Evolutionary conservation across 140 eudicot genomes (phyloP).

Genomic region (Erigeron philadelphicus): DNA sequence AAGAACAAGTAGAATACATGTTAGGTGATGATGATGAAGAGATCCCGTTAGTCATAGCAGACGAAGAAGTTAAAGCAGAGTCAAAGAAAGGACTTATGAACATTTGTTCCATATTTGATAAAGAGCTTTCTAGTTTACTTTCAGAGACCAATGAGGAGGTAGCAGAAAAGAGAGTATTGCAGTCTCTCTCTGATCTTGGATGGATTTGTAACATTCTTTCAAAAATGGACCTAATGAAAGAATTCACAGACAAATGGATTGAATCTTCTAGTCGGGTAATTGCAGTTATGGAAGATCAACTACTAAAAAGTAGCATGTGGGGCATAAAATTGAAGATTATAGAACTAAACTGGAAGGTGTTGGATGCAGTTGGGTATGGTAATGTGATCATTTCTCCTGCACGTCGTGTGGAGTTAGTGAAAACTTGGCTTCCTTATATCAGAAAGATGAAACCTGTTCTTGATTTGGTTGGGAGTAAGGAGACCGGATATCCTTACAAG

Average conservation of each 20-base stretch:
- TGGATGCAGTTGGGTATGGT: conserved; percentile 92
- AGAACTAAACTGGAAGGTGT: conserved; percentile 61
- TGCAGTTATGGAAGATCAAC: conserved; percentile 37
- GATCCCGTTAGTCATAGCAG: conserved; percentile 50
- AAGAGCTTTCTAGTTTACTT: conserved; percentile 40
- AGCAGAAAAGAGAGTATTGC: conserved; percentile 41
- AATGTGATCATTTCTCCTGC: conserved; percentile 63
- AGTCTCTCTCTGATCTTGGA: conserved; percentile 48
- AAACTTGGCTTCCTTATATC: conserved; percentile 67
- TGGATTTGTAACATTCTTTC: conserved; percentile 72
- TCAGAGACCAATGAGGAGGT: conserved; percentile 27
- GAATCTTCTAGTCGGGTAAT: conserved; percentile 43
- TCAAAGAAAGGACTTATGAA: conserved; percentile 45
- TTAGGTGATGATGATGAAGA: conserved; percentile 73
- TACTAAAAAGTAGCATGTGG: conserved; percentile 45
- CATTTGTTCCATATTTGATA: conserved; percentile 46
- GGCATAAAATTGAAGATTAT: conserved; percentile 56
- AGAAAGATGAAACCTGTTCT: conserved; percentile 62
- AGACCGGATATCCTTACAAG: conserved; percentile 42
- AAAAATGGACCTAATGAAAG: conserved; percentile 67
- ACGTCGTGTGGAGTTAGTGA: conserved; percentile 49
- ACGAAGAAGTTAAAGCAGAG: conserved; percentile 61
- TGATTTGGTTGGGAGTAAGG: conserved; percentile 44
- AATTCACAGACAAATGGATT: conserved; percentile 68
- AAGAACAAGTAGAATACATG: conserved; percentile 93